Base-by-base conservation (phyloP, 2,329 filamentous ascomycete species). In the Ophiostoma ulmi region DNA sequence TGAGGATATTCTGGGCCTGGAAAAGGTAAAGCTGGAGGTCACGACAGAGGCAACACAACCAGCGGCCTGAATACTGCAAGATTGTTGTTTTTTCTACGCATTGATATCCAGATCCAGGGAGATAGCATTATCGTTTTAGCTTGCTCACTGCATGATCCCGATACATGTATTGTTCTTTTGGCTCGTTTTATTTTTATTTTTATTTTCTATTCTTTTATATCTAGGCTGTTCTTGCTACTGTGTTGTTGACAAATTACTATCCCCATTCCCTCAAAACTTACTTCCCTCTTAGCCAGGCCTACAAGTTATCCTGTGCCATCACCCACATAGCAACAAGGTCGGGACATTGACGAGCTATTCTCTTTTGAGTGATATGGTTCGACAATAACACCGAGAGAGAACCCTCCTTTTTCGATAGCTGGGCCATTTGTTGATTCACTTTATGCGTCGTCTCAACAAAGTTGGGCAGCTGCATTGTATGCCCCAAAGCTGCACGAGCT, bases 1-100 rank as follows among this genome's bases (percentile, higher is more conserved):
- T 70, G 86, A 87, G 80, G 82, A 86, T 75, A 78, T 91, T 14
- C 78, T 90, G n/a, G 35, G 35, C 22, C 22, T 48, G 17, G 11
- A 31, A 5, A 63, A 35, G 26, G 11, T 13, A 7, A 5, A 36
- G 58, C 22, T 2, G 5, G 52, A 58, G 52, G 22, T 6, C n/a
- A 58, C 10, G 13, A 5, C n/a, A 26, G 52, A 58, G 52, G 7
- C 52, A 6, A 31, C n/a, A 58, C n/a, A 26, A 5, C 26, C 63
- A 3, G 36, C 36, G 20, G 36, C 63, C 4, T 41, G n/a, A 26
- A 13, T 20, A 17, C 7, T 20, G 7, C 14, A 26, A 10, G 11
- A 63, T 11, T 65, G 7, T 5, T 39, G 31, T 65, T 41, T 7
- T 6, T 39, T 35, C 3, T 65, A 26, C 31, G 20, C 1, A 4